Conservation (phyloP, 192 early-diverging fungal genomes). For the Anaeromyces robustus region DNA sequence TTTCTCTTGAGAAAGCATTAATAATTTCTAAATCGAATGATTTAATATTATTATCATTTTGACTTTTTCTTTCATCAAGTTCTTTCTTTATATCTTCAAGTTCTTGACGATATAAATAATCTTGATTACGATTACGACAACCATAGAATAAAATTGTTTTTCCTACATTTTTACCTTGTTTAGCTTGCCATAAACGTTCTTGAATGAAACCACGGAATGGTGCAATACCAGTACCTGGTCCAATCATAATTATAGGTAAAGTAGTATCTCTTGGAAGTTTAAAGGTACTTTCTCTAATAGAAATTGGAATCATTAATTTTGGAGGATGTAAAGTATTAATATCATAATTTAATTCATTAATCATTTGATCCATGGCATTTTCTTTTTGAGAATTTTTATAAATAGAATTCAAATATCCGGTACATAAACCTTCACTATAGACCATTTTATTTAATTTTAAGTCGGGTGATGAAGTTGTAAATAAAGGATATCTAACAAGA, state of each 20-base stretch:
- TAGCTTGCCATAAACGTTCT: slow-evolving; percentile 53
- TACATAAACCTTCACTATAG: too few relatives aligned
- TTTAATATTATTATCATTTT: too few relatives aligned
- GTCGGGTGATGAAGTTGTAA: too few relatives aligned
- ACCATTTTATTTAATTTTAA: too few relatives aligned
- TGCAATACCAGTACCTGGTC: slow-evolving; percentile 97
- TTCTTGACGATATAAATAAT: slow-evolving; percentile 83
- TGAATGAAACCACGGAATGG: slow-evolving; percentile 93
- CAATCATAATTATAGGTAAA: slow-evolving; percentile 87
- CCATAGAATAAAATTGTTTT: slow-evolving; percentile 87
- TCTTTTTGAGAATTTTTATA: too few relatives aligned
- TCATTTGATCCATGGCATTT: too few relatives aligned
- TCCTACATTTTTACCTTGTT: slow-evolving; percentile 31
- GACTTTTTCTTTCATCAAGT: slow-evolving; percentile 5
- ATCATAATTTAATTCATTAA: too few relatives aligned
- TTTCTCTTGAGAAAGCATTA: slow-evolving; percentile 79
- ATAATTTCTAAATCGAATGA: slow-evolving; percentile 45
- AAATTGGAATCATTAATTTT: slow-evolving; percentile 40
- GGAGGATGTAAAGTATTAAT: too few relatives aligned
- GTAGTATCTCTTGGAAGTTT: slow-evolving; percentile 66
- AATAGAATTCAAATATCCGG: too few relatives aligned
- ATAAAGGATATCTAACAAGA: slow-evolving; percentile 57
- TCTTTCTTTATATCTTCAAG: slow-evolving; percentile 43
- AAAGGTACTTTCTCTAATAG: slow-evolving; percentile 80
- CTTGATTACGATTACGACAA: slow-evolving; percentile 67